These are phyloP conservation scores for Yamadazyma triangularis DNA, from an alignment of 1,139 yeast genomes.

Conservation along the genomic window DNA sequence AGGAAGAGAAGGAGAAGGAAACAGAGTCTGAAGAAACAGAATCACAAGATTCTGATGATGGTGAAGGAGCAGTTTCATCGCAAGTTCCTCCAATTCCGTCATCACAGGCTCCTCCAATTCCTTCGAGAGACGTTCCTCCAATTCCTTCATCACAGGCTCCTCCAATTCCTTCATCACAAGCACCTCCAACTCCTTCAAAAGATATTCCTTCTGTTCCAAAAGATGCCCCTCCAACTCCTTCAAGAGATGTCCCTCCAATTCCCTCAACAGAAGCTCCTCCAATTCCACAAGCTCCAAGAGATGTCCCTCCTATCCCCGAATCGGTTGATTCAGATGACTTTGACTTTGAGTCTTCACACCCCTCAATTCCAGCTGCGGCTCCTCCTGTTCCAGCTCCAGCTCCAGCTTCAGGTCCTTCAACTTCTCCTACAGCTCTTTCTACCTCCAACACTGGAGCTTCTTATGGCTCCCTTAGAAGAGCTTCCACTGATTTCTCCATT, in stretches of 20 bases:
- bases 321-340: neutral
- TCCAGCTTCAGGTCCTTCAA: slow-evolving; percentile 12
- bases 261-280: slow-evolving; percentile 8
- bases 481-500: slow-evolving; percentile 19
- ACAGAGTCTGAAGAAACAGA: too few relatives aligned
- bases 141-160: slow-evolving; percentile 10
- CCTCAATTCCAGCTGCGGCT: slow-evolving; percentile 1
- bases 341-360: too few relatives aligned
- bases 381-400: slow-evolving; percentile 10
- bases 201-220: slow-evolving; percentile 10
- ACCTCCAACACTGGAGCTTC: slow-evolving; percentile 9
- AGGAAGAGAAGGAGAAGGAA: too few relatives aligned
- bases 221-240: slow-evolving; percentile 7
- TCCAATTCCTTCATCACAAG: slow-evolving; percentile 10
- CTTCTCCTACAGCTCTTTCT: slow-evolving; percentile 9
- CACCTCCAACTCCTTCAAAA: slow-evolving; percentile 14
- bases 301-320: slow-evolving; percentile 6
- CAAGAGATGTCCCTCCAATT: slow-evolving; percentile 4
- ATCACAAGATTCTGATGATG: too few relatives aligned
- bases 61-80: too few relatives aligned
- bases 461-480: slow-evolving; percentile 10
- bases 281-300: slow-evolving; percentile 10
- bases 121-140: slow-evolving; percentile 14
- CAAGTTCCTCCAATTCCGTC: slow-evolving; percentile 11
- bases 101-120: slow-evolving; percentile 10